phyloP scores from a whole-genome alignment of 345 rosid species.

The Populus deltoides region DNA sequence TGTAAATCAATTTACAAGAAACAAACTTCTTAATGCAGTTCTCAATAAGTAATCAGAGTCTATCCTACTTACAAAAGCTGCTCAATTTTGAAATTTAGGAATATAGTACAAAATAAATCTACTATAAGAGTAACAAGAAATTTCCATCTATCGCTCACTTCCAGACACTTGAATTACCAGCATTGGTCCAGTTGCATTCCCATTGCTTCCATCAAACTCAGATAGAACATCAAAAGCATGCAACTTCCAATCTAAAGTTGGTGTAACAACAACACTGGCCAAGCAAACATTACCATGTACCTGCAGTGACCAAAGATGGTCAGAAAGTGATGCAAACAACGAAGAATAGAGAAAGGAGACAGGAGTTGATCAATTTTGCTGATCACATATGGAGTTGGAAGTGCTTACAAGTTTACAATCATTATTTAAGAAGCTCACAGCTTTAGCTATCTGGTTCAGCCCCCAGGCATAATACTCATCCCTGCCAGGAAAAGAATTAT shows the following conservation, averaged over 20 bases:
- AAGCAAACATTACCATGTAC: slow-evolving; percentile 96
- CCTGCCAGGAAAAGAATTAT: slow-evolving; percentile 40
- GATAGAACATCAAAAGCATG: slow-evolving; percentile 97
- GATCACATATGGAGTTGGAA: background rate
- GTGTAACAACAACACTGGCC: slow-evolving; percentile 92
- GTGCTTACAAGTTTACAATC: slow-evolving; percentile 94
- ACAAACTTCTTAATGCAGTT: background rate
- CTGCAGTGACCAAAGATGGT: slow-evolving; percentile 38
- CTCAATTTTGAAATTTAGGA: background rate
- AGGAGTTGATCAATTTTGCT: background rate
- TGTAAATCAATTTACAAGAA: background rate
- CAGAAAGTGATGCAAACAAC: slow-evolving; percentile 7
- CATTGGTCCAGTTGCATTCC: slow-evolving; percentile 84
- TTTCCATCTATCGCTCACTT: slow-evolving; percentile 9
- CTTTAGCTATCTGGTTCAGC: slow-evolving; percentile 85
- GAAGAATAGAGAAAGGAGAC: background rate
- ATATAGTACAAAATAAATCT: background rate
- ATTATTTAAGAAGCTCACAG: slow-evolving; percentile 96
- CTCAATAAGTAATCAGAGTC: background rate
- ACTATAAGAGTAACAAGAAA: background rate
- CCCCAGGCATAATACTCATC: slow-evolving; percentile 99
- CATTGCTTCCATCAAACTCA: slow-evolving; percentile 85
- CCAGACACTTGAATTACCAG: slow-evolving; percentile 63
- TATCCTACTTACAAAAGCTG: background rate
- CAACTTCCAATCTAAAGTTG: slow-evolving; percentile 97